A percentile compares a stretch with the other conserved stretches of the same genome.
Evolutionary conservation across 176 grass and related monocot genomes (phyloP).

Genomic region (Cenchrus americanus): DNA sequence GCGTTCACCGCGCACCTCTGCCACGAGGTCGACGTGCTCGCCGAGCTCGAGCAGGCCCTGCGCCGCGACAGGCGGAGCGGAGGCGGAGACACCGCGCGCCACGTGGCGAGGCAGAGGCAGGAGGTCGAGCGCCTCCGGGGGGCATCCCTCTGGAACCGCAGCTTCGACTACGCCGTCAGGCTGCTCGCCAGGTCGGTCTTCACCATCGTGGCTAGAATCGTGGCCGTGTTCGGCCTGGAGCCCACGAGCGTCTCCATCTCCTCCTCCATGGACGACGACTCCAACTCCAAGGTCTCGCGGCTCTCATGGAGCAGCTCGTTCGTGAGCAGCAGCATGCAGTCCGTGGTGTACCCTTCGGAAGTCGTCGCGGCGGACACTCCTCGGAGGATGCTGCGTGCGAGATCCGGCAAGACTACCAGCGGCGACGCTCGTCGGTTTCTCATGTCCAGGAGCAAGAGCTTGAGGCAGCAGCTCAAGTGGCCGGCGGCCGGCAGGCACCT

Average conservation of each 20-base stretch:
- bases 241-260: slow-evolving; percentile 1
- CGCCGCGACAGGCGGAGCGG: slow-evolving; percentile 27
- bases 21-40: slow-evolving; percentile 80
- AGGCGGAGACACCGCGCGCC: slow-evolving; percentile 40
- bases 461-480: slow-evolving; percentile 57
- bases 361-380: not conserved
- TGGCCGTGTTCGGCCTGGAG: slow-evolving; percentile 54
- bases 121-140: slow-evolving; percentile 69
- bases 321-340: slow-evolving; percentile 12
- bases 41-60: slow-evolving; percentile 68
- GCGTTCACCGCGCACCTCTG: slow-evolving; percentile 47
- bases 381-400: slow-evolving; percentile 6
- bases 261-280: not conserved
- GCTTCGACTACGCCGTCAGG: slow-evolving; percentile 69
- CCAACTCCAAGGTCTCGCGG: slow-evolving; percentile 2
- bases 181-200: slow-evolving; percentile 83
- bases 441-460: slow-evolving; percentile 47
- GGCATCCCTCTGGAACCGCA: slow-evolving; percentile 65
- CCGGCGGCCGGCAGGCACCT: slow-evolving; percentile 43
- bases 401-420: slow-evolving; percentile 26
- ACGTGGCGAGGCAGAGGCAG: slow-evolving; percentile 63
- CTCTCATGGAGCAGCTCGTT: slow-evolving; percentile 61
- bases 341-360: slow-evolving; percentile 55
- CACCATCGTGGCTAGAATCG: slow-evolving; percentile 64
- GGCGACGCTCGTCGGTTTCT: slow-evolving; percentile 21